phyloP scores from a whole-genome alignment of 2,329 filamentous ascomycete genomes.

The Exophiala oligosperma region DNA sequence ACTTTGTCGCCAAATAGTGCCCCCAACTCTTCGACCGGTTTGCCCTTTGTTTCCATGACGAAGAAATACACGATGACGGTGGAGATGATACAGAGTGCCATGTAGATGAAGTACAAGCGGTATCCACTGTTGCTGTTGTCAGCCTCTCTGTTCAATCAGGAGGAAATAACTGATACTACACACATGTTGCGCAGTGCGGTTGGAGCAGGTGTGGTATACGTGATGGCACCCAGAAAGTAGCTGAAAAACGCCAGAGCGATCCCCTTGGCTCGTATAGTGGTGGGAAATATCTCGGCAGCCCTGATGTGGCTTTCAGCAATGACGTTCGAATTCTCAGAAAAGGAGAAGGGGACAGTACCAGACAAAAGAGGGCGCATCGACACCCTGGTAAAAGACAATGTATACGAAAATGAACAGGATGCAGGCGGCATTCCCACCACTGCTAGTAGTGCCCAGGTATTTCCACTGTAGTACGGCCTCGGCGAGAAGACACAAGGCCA shows the following conservation, averaged over 20 bases:
- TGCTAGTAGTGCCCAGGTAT: conserved; percentile 36
- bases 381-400: too few relatives aligned
- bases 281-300: conserved; percentile 47
- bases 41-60: conserved; percentile 69
- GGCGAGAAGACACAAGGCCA: background rate
- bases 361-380: too few relatives aligned
- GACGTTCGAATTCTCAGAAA: conserved; percentile 24
- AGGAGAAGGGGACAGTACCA: too few relatives aligned
- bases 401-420: conserved; percentile 39
- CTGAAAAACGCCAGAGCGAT: conserved; percentile 7
- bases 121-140: too few relatives aligned
- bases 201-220: conserved; percentile 1
- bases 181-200: too few relatives aligned
- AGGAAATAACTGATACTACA: too few relatives aligned
- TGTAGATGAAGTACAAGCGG: conserved; percentile 3
- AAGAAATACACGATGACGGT: conserved; percentile 35
- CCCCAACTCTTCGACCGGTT: conserved; percentile 32
- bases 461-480: conserved; percentile 12
- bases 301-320: conserved; percentile 29
- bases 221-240: conserved; percentile 4
- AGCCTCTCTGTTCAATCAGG: too few relatives aligned
- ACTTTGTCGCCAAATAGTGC: conserved; percentile 16
- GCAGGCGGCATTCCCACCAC: conserved; percentile 35
- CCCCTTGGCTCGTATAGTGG: conserved; percentile 34
- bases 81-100: background rate